Percentiles rank a stretch among this genome's conserved stretches.
phyloP scores from a whole-genome alignment of 805 yeast species.

The Candida arabinofermentans region DNA sequence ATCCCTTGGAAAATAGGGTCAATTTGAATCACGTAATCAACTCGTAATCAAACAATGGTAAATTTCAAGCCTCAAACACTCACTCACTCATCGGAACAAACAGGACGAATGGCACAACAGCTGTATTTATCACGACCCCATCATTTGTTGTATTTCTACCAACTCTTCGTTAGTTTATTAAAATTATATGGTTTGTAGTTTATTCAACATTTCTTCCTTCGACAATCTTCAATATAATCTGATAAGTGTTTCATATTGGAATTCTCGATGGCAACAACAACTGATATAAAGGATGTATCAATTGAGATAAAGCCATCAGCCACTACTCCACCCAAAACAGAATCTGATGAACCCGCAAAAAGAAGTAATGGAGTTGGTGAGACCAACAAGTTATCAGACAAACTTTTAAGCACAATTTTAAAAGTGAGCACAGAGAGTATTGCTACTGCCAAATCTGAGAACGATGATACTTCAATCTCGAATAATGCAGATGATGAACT shows the following conservation, averaged over 20 bases:
- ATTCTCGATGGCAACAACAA: background rate
- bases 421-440: conserved; percentile 5
- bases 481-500: conserved; percentile 25
- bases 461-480: background rate
- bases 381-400: conserved; percentile 4
- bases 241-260: background rate
- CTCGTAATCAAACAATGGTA: too few species aligned
- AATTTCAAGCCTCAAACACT: too few species aligned
- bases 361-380: background rate
- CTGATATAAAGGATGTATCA: background rate
- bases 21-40: too few species aligned
- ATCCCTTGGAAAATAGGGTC: too few species aligned
- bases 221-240: too few species aligned
- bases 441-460: conserved; percentile 7
- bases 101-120: too few species aligned
- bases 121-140: too few species aligned
- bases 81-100: too few species aligned
- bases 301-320: background rate
- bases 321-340: background rate
- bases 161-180: too few species aligned
- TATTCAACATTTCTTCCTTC: too few species aligned
- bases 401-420: conserved; percentile 6
- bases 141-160: too few species aligned
- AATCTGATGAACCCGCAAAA: background rate
- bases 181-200: too few species aligned